Evolutionary conservation across 2,329 filamentous ascomycete genomes (phyloP), one percentile per base, ranked within the genome.

Genomic region (Calonectria hongkongensis): DNA sequence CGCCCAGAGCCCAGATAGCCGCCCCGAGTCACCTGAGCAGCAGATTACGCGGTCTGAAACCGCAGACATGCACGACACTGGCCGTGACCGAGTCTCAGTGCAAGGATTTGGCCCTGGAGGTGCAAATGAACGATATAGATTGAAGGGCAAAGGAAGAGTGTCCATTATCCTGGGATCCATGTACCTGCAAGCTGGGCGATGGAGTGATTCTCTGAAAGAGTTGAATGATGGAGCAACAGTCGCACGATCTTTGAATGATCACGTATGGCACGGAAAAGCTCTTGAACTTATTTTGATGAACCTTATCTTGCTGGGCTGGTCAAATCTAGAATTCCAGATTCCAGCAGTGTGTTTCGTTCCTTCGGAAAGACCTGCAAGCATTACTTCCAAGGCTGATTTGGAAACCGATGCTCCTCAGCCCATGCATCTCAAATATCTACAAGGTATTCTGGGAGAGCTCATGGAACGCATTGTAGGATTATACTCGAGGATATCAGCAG

Each of bases 191-290:
- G 94, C 95, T 66, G 97, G 97, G 30, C 92, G 95, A 74, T 98
- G 97, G 95, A 91, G 89, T 60, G 96, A 98, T 84, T 96, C 96
- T 9, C 84, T 98, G 56, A 94, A 92, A 82, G 95, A 98, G 81
- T 89, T 98, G 27, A 88, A 92, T 12, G 96, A 98, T 73, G 95
- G 94, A 67, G 95, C 94, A 2, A 90, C 90, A 12, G 91, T 93
- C 77, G 93, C 95, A 18, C 93, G 95, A 78, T 92, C 92, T 45
- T 90, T 94, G 71, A 96, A 95, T 79, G 97, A 99, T 84, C 95
- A 98, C 83, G 83, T 98, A n/a, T 99, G 97, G 96, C 95, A 98
- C 85, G 97, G 94, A 21, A 98, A 98, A 84, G 96, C 95, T 1
- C 88, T 99, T 25, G 97, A 99, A 82, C 92, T 96, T 33, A 94